Conservation (phyloP, 2,329 filamentous ascomycete species). For the Cordyceps cateniannulata region DNA sequence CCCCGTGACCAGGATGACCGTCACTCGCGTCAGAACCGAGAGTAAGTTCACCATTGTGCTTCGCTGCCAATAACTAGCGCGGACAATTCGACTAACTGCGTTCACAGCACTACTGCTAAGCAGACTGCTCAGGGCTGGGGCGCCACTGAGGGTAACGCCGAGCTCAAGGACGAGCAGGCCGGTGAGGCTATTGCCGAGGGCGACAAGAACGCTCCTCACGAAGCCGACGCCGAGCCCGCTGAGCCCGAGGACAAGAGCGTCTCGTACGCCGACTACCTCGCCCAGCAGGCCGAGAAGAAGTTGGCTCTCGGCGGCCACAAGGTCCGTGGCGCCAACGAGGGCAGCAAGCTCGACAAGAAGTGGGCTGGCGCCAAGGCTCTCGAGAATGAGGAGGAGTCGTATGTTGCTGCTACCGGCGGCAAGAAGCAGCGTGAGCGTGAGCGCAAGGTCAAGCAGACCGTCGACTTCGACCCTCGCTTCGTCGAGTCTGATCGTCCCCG, state of each 20-base stretch:
- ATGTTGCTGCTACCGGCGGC: slow-evolving; percentile 65
- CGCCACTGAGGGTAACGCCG: slow-evolving; percentile 69
- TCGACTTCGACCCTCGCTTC: slow-evolving; percentile 84
- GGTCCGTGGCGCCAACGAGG: slow-evolving; percentile 89
- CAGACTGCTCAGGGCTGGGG: slow-evolving; percentile 88
- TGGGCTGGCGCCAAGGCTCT: slow-evolving; percentile 78
- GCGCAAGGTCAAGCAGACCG: slow-evolving; percentile 82
- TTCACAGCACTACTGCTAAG: slow-evolving; percentile 69
- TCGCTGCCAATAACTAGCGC: too few relatives aligned
- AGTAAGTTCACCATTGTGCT: slow-evolving; percentile 32
- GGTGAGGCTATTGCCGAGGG: slow-evolving; percentile 82
- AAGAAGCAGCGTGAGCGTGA: slow-evolving; percentile 83
- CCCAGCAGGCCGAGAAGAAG: slow-evolving; percentile 67
- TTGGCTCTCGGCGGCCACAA: slow-evolving; percentile 57
- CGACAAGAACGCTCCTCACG: slow-evolving; percentile 64
- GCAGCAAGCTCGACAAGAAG: slow-evolving; percentile 81
- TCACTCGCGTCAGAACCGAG: slow-evolving; percentile 41
- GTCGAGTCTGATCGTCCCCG: slow-evolving; percentile 60
- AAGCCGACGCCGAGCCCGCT: slow-evolving; percentile 38
- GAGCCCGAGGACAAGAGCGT: slow-evolving; percentile 82
- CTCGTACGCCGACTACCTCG: slow-evolving; percentile 85
- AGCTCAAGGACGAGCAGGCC: slow-evolving; percentile 86
- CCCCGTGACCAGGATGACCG: slow-evolving; percentile 51
- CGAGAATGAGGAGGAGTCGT: slow-evolving; percentile 63
- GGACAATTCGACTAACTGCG: not conserved